These are phyloP conservation scores for Artemisia annua DNA, from an alignment of 129 eudicot species.

Conservation along the genomic window DNA sequence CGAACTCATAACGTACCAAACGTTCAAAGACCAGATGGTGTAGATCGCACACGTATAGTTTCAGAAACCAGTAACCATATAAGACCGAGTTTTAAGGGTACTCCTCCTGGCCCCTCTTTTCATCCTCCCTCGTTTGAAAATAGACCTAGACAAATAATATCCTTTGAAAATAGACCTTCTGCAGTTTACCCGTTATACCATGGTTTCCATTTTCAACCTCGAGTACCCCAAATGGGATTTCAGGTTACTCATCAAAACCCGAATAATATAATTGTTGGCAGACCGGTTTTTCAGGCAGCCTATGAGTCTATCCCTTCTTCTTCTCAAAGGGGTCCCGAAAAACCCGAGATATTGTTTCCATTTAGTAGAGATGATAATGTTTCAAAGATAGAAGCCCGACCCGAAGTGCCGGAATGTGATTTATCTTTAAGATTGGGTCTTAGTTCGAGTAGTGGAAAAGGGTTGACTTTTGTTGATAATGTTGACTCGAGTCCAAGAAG, in stretches of 20 bases:
- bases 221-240: slow-evolving; percentile 33
- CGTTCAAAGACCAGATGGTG: slow-evolving; percentile 29
- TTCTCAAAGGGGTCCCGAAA: slow-evolving; percentile 31
- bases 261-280: slow-evolving; percentile 54
- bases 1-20: not conserved
- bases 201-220: slow-evolving; percentile 51
- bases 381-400: slow-evolving; percentile 30
- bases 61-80: slow-evolving; percentile 34
- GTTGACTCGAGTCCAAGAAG: slow-evolving; percentile 34
- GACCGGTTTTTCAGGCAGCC: slow-evolving; percentile 53
- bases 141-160: slow-evolving; percentile 34
- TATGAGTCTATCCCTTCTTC: slow-evolving; percentile 32
- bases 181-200: slow-evolving; percentile 63
- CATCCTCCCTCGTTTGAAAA: slow-evolving; percentile 34
- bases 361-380: slow-evolving; percentile 26
- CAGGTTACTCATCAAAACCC: slow-evolving; percentile 28
- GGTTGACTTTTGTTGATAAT: slow-evolving; percentile 28
- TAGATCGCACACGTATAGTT: slow-evolving; percentile 26
- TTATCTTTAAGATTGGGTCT: slow-evolving; percentile 84
- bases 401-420: slow-evolving; percentile 54
- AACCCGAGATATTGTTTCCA: slow-evolving; percentile 45
- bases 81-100: slow-evolving; percentile 28
- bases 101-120: slow-evolving; percentile 36
- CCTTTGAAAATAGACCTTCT: slow-evolving; percentile 33
- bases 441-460: slow-evolving; percentile 35